Evolutionary conservation across 768 basidiomycete genomes (phyloP), one percentile per base, ranked within the genome.

Genomic region (Hirschioporus abietinus): DNA sequence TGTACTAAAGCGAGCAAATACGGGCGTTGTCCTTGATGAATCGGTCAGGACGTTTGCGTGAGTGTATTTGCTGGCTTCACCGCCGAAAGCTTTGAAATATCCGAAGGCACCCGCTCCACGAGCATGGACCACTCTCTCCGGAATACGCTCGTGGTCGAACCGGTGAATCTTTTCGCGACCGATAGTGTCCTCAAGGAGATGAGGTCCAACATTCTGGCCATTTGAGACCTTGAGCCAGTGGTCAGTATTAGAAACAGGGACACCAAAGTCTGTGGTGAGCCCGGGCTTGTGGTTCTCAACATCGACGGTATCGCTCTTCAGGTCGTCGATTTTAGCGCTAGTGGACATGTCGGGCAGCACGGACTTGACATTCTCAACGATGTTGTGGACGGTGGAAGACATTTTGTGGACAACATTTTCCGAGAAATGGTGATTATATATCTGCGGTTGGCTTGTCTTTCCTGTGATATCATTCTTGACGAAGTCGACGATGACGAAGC

Each of bases 101-200:
- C 94, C 93, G 73, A 94, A 93, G 15, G 92, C 93, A 64, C 85
- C 91, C 30, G 85, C 73, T n/a, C 90, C 90, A 17, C 90, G 86
- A 60, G 90, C 88, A 72, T 80, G 78, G n/a, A 70, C 67, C 15
- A 70, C 68, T 27, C 36, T 6, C 79, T 93, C 93, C 0, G 94
- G 93, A 65, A 95, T 95, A 57, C 92, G 89, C 74, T 95, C 93
- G 72, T 93, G 92, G 73, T 94, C 92, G 71, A 93, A 95, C 17
- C 88, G 84, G 64, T 85, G 84, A 34, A 93, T 85, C 76, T 92
- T 92, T 78, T 90, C 88, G 69, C 89, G 84, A 5, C 83, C 83
- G 69, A 90, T 83, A 66, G 90, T 87, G 72, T 92, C 90, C 72
- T 92, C 91, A n/a, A 96, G 82, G 8, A 93, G 79, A 26, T 85